phyloP scores from a whole-genome alignment of 176 grass and related monocot species.

The Bothriochloa decipiens region DNA sequence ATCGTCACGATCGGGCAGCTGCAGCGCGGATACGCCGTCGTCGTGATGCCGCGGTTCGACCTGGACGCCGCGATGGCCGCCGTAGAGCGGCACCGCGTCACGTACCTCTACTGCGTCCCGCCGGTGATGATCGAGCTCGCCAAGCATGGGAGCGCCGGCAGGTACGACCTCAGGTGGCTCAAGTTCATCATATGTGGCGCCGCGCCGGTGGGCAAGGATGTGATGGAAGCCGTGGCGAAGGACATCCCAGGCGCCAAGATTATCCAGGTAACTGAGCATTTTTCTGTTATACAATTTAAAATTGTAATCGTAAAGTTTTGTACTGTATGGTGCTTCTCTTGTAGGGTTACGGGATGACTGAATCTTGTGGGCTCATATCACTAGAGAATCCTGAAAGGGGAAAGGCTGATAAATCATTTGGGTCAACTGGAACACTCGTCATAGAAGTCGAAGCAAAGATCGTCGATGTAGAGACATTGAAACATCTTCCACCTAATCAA shows the following conservation, averaged over 20 bases:
- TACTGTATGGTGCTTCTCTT: background rate
- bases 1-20: constrained; percentile 75
- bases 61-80: constrained; percentile 56
- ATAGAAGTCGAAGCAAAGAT: constrained; percentile 72
- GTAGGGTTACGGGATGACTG: constrained; percentile 96
- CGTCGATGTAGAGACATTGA: constrained; percentile 57
- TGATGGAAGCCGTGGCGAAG: constrained; percentile 80
- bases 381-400: constrained; percentile 53
- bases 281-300: too few relatives aligned
- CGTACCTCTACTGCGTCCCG: constrained; percentile 77
- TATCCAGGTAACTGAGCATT: constrained; percentile 59
- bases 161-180: constrained; percentile 58
- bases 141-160: constrained; percentile 57
- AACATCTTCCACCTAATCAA: constrained; percentile 70
- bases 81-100: constrained; percentile 62
- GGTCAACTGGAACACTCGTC: constrained; percentile 74
- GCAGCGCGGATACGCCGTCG: constrained; percentile 65
- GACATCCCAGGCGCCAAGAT: constrained; percentile 56
- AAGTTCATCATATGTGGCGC: constrained; percentile 27
- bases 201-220: constrained; percentile 89
- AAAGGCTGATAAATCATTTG: constrained; percentile 51
- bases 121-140: constrained; percentile 92
- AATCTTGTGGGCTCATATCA: constrained; percentile 78
- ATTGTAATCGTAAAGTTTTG: too few relatives aligned
- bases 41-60: constrained; percentile 75